Evolutionary conservation across 495 filamentous ascomycete species (phyloP).

Genomic region (Umbilicaria muhlenbergii): DNA sequence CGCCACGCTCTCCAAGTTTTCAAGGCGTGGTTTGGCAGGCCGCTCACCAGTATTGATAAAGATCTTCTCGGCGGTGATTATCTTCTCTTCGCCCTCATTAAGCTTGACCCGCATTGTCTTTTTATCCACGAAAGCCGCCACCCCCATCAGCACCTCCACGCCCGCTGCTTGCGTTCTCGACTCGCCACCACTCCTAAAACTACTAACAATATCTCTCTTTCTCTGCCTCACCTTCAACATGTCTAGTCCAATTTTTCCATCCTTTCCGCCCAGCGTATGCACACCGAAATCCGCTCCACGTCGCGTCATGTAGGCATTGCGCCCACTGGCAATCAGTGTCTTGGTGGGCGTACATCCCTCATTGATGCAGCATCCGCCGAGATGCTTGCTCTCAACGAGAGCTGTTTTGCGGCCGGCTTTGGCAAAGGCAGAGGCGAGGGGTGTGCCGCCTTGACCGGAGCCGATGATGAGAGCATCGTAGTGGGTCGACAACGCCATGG

Average conservation of each 20-base stretch:
- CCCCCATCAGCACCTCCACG: constrained; percentile 29
- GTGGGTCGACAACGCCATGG: constrained; percentile 11
- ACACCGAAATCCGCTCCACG: constrained; percentile 31
- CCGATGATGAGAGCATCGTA: constrained; percentile 31
- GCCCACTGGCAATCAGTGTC: constrained; percentile 32
- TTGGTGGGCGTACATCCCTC: constrained; percentile 42
- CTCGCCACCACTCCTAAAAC: constrained; percentile 30
- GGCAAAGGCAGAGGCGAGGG: constrained; percentile 27
- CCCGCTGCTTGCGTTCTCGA: constrained; percentile 19
- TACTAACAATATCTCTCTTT: constrained; percentile 35
- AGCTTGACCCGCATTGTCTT: constrained; percentile 19
- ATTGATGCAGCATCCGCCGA: constrained; percentile 36
- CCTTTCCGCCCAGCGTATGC: constrained; percentile 4
- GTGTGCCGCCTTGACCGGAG: constrained; percentile 33
- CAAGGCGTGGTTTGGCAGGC: constrained; percentile 19
- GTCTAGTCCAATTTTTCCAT: constrained; percentile 16
- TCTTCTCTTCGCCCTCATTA: constrained; percentile 12
- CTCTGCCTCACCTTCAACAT: constrained; percentile 32
- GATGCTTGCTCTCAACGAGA: constrained; percentile 27
- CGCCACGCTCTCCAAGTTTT: constrained; percentile 19
- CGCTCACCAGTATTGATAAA: constrained; percentile 31
- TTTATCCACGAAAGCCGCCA: constrained; percentile 22
- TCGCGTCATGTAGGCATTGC: constrained; percentile 26
- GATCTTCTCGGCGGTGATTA: constrained; percentile 22
- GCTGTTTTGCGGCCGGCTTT: constrained; percentile 23